These are phyloP conservation scores for Hordeum vulgare DNA, from an alignment of 176 grass and related monocot species.

Conservation along the genomic window MorexV3_pseudomolecules_assembly NC_058520.1:314519102-314519601, in stretches of 20 bases:
- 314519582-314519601: neutral
- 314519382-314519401: neutral
- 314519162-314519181: too few relatives aligned
- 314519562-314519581: constrained; percentile 5
- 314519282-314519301: neutral
- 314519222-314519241: neutral
- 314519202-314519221: neutral
- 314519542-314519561: neutral
- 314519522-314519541: neutral
- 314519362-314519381: constrained; percentile 6
- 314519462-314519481: neutral
- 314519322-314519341: neutral
- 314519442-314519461: neutral
- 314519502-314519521: neutral
- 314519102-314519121: too few relatives aligned
- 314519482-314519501: neutral
- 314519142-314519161: too few relatives aligned
- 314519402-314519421: neutral
- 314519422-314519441: neutral
- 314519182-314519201: too few relatives aligned
- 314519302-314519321: neutral
- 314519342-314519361: constrained; percentile 12
- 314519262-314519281: neutral
- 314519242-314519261: neutral
- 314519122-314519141: too few relatives aligned